phyloP scores from a whole-genome alignment of 371 early-diverging fungal species.

The Chytridium lagenaria region DNA sequence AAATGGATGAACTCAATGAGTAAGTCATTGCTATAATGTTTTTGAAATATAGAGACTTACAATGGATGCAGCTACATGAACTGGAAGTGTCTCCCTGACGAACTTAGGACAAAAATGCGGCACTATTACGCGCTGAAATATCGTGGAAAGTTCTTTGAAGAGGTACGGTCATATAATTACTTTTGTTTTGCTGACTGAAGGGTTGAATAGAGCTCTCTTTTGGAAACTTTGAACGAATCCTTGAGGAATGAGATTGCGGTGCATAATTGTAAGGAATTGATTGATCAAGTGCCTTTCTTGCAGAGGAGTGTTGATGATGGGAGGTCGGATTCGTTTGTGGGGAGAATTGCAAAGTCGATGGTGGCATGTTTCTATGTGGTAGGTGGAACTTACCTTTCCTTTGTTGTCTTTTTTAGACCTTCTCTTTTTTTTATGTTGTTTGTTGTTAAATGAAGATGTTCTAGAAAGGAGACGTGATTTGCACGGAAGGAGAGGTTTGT shows the following conservation, averaged over 20 bases:
- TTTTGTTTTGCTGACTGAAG: not conserved
- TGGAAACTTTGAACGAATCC: slow-evolving; percentile 29
- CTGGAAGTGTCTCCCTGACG: slow-evolving; percentile 5
- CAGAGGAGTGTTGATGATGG: slow-evolving; percentile 42
- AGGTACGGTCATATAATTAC: slow-evolving; percentile 17
- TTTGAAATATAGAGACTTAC: not conserved
- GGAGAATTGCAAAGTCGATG: slow-evolving; percentile 45
- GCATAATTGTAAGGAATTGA: slow-evolving; percentile 45
- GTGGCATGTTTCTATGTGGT: slow-evolving; percentile 38
- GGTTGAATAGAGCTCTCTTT: not conserved
- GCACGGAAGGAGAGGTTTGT: slow-evolving; percentile 41
- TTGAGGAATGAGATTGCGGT: slow-evolving; percentile 43
- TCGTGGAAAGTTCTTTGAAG: slow-evolving; percentile 42
- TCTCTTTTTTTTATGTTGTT: not conserved
- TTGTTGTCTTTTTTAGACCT: too few relatives aligned
- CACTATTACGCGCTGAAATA: slow-evolving; percentile 45
- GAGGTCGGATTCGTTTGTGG: slow-evolving; percentile 38
- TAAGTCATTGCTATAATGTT: too few relatives aligned
- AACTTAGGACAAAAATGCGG: slow-evolving; percentile 1
- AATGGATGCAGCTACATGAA: not conserved
- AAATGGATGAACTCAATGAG: slow-evolving; percentile 49
- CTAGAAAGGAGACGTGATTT: slow-evolving; percentile 41
- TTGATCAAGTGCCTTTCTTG: slow-evolving; percentile 47
- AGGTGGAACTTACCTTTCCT: too few relatives aligned
- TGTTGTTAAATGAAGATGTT: not conserved